These are phyloP conservation scores for Dendryphion nanum DNA, from an alignment of 2,329 filamentous ascomycete species.

Conservation along the genomic window DNA sequence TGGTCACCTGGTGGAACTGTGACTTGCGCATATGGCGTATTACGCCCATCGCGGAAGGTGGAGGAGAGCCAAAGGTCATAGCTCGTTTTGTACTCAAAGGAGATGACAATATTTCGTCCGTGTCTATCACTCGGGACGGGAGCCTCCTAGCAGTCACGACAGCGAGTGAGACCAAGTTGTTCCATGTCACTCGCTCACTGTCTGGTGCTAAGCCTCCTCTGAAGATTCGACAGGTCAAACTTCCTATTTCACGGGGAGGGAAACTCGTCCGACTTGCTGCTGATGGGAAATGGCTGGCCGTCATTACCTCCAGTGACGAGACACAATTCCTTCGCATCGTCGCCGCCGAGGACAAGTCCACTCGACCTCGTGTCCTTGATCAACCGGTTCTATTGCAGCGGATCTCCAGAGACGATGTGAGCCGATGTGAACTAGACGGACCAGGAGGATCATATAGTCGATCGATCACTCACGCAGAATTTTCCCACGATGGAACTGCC, in stretches of 20 bases:
- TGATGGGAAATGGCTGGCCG: conserved; percentile 66
- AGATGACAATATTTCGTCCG: conserved; percentile 80
- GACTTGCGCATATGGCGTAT: conserved; percentile 82
- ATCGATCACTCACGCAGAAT: conserved; percentile 70
- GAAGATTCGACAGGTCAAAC: conserved; percentile 67
- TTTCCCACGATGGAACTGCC: conserved; percentile 77
- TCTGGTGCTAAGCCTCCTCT: conserved; percentile 59
- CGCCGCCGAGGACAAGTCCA: conserved; percentile 39
- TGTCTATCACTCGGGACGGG: conserved; percentile 68
- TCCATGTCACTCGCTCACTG: conserved; percentile 60
- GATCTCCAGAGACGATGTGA: conserved; percentile 24
- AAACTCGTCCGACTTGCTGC: conserved; percentile 68
- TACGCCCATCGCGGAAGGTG: conserved; percentile 46
- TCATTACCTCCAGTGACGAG: conserved; percentile 48
- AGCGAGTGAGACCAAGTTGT: conserved; percentile 71
- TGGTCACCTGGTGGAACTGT: conserved; percentile 90
- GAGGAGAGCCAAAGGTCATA: conserved; percentile 44
- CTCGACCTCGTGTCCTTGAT: conserved; percentile 38
- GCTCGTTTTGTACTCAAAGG: conserved; percentile 47
- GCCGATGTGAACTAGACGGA: conserved; percentile 52
- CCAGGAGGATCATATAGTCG: conserved; percentile 74
- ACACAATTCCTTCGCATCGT: conserved; percentile 49
- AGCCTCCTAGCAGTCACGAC: conserved; percentile 76
- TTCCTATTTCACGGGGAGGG: conserved; percentile 66
- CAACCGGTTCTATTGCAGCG: conserved; percentile 41